A percentile compares a stretch with the other conserved stretches of the same genome.
These are phyloP conservation scores for Chenopodium formosanum DNA, from an alignment of 148 eudicot species.

Conservation along the genomic window DNA sequence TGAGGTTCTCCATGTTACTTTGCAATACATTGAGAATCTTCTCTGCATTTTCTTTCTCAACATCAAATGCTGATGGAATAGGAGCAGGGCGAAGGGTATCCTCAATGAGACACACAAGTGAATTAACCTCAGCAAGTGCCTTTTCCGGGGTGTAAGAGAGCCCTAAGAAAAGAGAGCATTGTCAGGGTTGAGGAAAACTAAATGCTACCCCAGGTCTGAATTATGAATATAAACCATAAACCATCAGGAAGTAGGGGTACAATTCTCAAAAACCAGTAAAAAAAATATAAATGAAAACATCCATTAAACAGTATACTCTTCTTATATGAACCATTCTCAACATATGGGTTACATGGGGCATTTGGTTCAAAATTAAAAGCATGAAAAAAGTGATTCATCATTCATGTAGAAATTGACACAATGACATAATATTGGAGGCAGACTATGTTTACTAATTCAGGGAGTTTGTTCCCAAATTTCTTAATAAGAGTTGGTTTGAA, in stretches of 20 bases:
- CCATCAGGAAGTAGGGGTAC: background rate
- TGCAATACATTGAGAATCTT: slow-evolving; percentile 17
- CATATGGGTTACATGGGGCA: background rate
- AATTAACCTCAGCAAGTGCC: slow-evolving; percentile 29
- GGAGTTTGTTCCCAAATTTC: background rate
- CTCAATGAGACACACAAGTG: slow-evolving; percentile 26
- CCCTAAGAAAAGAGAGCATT: slow-evolving; percentile 4
- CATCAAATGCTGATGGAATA: slow-evolving; percentile 19
- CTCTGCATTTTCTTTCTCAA: slow-evolving; percentile 23
- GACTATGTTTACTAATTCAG: background rate
- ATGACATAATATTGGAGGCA: background rate
- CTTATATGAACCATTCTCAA: background rate
- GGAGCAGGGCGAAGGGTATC: slow-evolving; percentile 25
- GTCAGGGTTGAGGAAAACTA: background rate
- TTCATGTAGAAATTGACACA: background rate
- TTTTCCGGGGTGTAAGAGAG: slow-evolving; percentile 24
- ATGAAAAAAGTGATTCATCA: background rate
- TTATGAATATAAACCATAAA: background rate
- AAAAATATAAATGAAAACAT: background rate
- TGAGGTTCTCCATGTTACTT: slow-evolving; percentile 14
- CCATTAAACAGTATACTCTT: background rate
- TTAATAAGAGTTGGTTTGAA: background rate
- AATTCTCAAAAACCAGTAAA: background rate
- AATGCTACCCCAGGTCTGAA: background rate
- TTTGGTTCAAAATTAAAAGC: background rate